Base-by-base conservation (phyloP, 2,329 filamentous ascomycete species). In the Diaporthe ilicicola region DNA sequence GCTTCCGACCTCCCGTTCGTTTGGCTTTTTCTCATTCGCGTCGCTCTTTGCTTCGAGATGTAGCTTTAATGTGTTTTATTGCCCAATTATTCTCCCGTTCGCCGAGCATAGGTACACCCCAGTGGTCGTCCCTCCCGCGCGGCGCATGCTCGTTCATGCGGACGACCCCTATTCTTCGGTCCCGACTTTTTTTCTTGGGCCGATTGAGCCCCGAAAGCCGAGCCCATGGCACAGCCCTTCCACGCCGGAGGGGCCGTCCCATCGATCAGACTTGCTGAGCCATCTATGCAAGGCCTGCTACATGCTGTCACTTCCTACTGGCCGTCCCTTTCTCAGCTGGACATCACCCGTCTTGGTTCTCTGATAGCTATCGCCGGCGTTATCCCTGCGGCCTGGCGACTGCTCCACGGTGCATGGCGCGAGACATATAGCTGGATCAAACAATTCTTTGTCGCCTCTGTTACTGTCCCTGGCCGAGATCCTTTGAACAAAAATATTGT, bases 341-440 rank as follows among this genome's bases (percentile, higher is more conserved):
- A 86, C 64, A 79, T 86, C 62, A 84, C 83, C 1, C 83, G 82
- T 50, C 76, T 85, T 29, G 84, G 84, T 0, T 84, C 84, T 4
- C 74, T 84, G 12, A 79, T 85, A 46, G 83, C 84, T 44, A 82
- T 86, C 65, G 80, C 81, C 34, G 81, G 84, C 37, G 80, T 82
- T 0, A 75, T 82, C 0, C 82, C 84, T 1, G 79, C 82, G 3
- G 82, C 78, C 0, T 83, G 82, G 80, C 77, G 79, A 6, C 77
- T 84, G 15, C 42, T 84, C 3, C 77, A 79, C 50, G 72, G 76
- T 2, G 71, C 80, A 24, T 84, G 81, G 79, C 72, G 74, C 5
- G 82, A 84, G 67, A 75, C 78, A 1, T 84, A 82, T 65, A 73
- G 77, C 69, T 85, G 81, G 77, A 74, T 85, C 44, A 78, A 80